Base-by-base conservation (phyloP, 148 eudicot genomes). In the Heliosperma pusillum region DNA sequence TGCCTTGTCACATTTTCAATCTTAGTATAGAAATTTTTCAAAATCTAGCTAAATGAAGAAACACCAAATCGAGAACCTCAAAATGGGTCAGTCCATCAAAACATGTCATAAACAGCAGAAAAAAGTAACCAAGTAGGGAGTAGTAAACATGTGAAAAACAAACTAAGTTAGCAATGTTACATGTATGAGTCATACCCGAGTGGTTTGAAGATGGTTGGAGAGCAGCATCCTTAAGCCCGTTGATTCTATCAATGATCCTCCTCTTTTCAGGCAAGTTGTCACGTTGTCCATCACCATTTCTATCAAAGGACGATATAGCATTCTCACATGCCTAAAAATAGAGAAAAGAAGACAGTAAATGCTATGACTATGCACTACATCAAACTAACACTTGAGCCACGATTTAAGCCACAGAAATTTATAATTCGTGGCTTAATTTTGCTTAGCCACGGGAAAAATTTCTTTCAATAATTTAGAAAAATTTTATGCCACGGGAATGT, bases 291-390 rank as follows among this genome's bases (percentile, higher is more conserved):
- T 75, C 77, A 69, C 79, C 67, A 56, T 74, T 74, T 63, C 24
- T 55, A 50, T 82, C 55, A 63, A 78, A 40, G 75, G 78, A 80
- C 63, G 74, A 70, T 40, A 84, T 78, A 72, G 95, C 97, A 82
- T 81, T 81, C 73, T 88, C 90, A 66, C 92, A 90, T 26, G 97
- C 91, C 93, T 86, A 71, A 33, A 42, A 69, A 44, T 16, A 52
- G 36, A 67, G 15, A 10, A 15, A 63, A 21, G 56, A 56, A 1
- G 52, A 57, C 30, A 21, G 27, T 12, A 64, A 40, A 65, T 19
- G n/a, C 30, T 22, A 13, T 61, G 65, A 61, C 30, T 61, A 11
- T 61, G 29, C n/a, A n/a, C n/a, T n/a, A n/a, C n/a, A n/a, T n/a
- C n/a, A n/a, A n/a, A n/a, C n/a, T n/a, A n/a, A n/a, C n/a, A n/a